Base-by-base conservation (phyloP, 2,329 filamentous ascomycete genomes). In the Alternaria consortialis region DNA sequence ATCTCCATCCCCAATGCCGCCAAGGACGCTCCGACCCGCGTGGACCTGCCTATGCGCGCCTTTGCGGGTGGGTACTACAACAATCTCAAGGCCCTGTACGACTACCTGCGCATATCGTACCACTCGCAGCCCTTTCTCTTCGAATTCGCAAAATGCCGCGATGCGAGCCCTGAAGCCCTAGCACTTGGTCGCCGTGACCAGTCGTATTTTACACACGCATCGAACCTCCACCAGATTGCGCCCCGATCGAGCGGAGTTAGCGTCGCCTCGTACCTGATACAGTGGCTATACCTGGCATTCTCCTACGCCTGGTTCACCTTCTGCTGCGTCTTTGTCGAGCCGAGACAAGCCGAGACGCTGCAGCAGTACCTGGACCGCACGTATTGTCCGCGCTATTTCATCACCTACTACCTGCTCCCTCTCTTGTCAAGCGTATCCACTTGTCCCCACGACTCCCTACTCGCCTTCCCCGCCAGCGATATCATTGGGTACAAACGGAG, bases 41-140 rank as follows among this genome's bases (percentile, higher is more conserved):
- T 83, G 39, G 83, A 85, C 71, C 70, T 85, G 40, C 84, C 84
- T 34, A 85, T 85, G 84, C 82, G 83, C 53, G 81, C 80, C 7
- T 84, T 85, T 62, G 81, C 81, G 13, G 81, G 77, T 9, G 82
- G 82, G 20, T 89, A 85, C 72, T 88, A 89, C 68, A 71, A 75
- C 47, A 86, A 87, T 62, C 74, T 89, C 50, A 82, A 80, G 63
- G 78, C 80, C 27, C 85, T 89, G 83, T 88, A 88, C 71, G 78
- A 84, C 27, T 79, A 86, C 64, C 74, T 89, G 4, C 81, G 78
- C 2, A 78, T 89, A 12, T 74, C 76, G 6, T 85, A 86, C 60
- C 80, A 82, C 40, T 76, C 80, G 12, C 80, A 85, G 55, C 80
- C 78, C 15, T 88, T 88, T 65, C 73, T 87, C 2, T 89, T 85